phyloP scores from a whole-genome alignment of 257 asterid species.

The Penstemon davidsonii region DNA sequence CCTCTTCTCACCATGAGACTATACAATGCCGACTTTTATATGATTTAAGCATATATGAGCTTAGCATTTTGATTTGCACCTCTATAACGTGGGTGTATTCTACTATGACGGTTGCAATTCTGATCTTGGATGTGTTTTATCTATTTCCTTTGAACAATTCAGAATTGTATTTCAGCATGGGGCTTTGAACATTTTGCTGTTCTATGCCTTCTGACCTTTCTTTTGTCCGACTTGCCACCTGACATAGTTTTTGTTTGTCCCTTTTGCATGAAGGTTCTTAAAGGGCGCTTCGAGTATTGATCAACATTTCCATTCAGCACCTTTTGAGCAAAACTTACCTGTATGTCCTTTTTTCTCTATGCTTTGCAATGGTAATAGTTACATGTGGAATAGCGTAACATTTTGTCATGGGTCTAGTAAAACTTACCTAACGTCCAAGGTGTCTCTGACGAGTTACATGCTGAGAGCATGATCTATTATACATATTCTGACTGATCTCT shows the following conservation, averaged over 20 bases:
- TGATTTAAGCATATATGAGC: neutral
- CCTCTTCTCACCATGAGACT: constrained; percentile 16
- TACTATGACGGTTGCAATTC: constrained; percentile 11
- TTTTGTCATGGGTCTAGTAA: constrained; percentile 9
- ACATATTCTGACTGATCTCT: constrained; percentile 13
- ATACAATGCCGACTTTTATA: neutral
- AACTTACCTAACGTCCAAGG: constrained; percentile 19
- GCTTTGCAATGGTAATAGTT: constrained; percentile 7
- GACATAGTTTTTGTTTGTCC: constrained; percentile 27
- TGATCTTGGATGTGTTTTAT: constrained; percentile 5
- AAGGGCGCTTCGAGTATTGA: constrained; percentile 95
- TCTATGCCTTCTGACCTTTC: constrained; percentile 14
- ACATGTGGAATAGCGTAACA: constrained; percentile 13
- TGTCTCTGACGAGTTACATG: constrained; percentile 15
- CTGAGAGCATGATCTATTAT: constrained; percentile 23
- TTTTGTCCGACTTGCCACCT: constrained; percentile 12
- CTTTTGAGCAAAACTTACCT: constrained; percentile 82
- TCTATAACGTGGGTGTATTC: neutral
- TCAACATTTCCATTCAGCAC: constrained; percentile 80
- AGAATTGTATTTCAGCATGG: constrained; percentile 1
- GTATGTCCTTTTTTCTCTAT: constrained; percentile 46
- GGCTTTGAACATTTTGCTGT: constrained; percentile 9
- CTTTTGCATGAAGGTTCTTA: constrained; percentile 62
- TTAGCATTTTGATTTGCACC: neutral
- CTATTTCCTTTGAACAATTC: neutral